Conservation (phyloP, 768 basidiomycete species). For the Lactarius indigo region DNA sequence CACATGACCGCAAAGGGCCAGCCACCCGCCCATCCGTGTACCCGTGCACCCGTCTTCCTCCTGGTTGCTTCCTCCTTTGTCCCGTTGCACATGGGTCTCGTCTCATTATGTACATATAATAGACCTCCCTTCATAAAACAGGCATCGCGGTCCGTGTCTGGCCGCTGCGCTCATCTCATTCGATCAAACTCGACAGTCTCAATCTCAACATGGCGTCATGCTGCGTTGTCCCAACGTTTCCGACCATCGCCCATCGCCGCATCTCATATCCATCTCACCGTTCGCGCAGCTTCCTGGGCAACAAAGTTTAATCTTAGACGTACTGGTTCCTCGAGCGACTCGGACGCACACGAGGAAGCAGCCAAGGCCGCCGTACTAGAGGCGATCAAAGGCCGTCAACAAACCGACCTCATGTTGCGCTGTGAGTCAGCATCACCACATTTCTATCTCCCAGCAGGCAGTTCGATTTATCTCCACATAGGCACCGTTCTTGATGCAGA, state of each 20-base stretch:
- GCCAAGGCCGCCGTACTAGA: conserved; percentile 73
- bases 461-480: conserved; percentile 33
- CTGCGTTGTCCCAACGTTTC: conserved; percentile 10
- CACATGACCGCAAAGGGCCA: conserved; percentile 15
- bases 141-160: conserved; percentile 7
- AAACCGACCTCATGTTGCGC: conserved; percentile 85
- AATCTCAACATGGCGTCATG: conserved; percentile 18
- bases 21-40: background rate
- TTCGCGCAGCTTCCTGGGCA: conserved; percentile 31
- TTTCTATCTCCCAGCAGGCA: conserved; percentile 25
- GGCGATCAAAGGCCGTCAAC: conserved; percentile 82
- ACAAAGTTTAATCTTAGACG: conserved; percentile 28
- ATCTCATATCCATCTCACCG: conserved; percentile 1
- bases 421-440: conserved; percentile 52
- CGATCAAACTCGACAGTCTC: conserved; percentile 12
- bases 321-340: conserved; percentile 24
- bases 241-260: conserved; percentile 1
- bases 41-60: background rate
- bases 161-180: conserved; percentile 12
- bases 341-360: conserved; percentile 56
- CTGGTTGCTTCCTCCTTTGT: background rate
- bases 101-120: conserved; percentile 32
- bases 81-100: conserved; percentile 34
- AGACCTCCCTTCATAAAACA: conserved; percentile 26
- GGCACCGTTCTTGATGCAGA: conserved; percentile 86